phyloP scores from a whole-genome alignment of 2,329 filamentous ascomycete species.

The Ceratocystis ficicola region DNA sequence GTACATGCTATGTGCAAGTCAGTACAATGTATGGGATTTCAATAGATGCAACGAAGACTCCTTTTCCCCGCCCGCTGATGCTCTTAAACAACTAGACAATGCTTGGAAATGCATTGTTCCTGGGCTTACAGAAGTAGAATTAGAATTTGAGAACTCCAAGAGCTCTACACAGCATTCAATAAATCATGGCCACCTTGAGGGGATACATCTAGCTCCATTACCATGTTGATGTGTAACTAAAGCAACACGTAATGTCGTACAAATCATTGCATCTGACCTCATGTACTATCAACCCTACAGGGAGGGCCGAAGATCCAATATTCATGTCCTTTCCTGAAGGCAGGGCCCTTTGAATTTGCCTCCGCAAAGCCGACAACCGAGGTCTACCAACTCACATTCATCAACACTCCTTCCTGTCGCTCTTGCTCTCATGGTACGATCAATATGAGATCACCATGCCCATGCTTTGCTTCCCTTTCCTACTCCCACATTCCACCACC shows the following conservation, averaged over 20 bases:
- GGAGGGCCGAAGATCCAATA: too few relatives aligned
- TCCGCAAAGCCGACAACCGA: too few relatives aligned
- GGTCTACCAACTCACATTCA: neutral
- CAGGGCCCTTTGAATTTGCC: too few relatives aligned
- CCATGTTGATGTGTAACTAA: neutral
- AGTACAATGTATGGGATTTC: too few relatives aligned
- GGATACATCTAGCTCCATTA: neutral
- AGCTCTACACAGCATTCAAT: neutral
- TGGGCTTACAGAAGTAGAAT: too few relatives aligned
- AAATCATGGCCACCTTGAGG: neutral
- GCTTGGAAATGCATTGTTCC: too few relatives aligned
- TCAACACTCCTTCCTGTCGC: neutral
- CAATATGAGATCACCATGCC: neutral
- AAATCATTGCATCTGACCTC: neutral
- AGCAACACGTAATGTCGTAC: neutral
- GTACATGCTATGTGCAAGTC: too few relatives aligned
- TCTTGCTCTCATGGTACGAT: neutral
- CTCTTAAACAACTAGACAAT: too few relatives aligned
- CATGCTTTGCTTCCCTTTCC: neutral
- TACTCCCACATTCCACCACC: constrained; percentile 3
- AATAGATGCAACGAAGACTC: too few relatives aligned
- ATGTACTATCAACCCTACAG: neutral
- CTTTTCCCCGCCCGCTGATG: too few relatives aligned
- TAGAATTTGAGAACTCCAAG: too few relatives aligned
- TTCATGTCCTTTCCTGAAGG: too few relatives aligned